These are phyloP conservation scores for Fusarium xyrophilum DNA, from an alignment of 2,329 filamentous ascomycete genomes.

Conservation along the genomic window DNA sequence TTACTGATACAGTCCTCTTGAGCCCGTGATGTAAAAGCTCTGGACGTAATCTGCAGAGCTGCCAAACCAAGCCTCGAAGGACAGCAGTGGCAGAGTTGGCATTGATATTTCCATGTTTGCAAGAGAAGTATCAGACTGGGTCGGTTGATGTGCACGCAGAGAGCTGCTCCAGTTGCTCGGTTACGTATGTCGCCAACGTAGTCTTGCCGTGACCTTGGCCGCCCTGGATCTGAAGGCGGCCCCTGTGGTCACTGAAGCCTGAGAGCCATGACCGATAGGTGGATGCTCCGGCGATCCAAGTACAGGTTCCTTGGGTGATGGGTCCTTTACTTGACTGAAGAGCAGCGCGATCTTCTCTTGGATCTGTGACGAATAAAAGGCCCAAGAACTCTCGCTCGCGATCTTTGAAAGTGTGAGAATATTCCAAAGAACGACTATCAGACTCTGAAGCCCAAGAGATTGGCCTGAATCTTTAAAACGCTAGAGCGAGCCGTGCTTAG, in stretches of 20 bases:
- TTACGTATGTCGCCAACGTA: slow-evolving; percentile 3
- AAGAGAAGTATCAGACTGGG: slow-evolving; percentile 19
- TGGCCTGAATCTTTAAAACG: neutral
- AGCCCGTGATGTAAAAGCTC: neutral
- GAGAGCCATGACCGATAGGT: slow-evolving; percentile 7
- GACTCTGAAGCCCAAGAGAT: neutral
- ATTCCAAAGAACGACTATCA: neutral
- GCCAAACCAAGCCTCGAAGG: slow-evolving; percentile 13
- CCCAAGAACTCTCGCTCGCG: neutral
- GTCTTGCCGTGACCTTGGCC: slow-evolving; percentile 10
- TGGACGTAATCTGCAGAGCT: slow-evolving; percentile 4
- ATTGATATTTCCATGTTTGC: slow-evolving; percentile 1
- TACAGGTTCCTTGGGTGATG: neutral
- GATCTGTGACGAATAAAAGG: neutral
- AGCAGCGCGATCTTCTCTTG: neutral
- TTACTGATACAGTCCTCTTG: neutral
- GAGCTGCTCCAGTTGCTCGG: slow-evolving; percentile 1
- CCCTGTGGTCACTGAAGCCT: neutral
- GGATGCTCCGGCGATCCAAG: neutral
- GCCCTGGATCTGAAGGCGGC: neutral
- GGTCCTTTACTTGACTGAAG: neutral
- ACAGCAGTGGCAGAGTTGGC: slow-evolving; percentile 1
- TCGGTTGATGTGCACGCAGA: neutral
- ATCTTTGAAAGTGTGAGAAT: neutral
- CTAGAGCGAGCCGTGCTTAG: neutral